A percentile compares a stretch with the other conserved stretches of the same genome.
phyloP scores from a whole-genome alignment of 768 basidiomycete genomes.

The Trametes coccinea region DNA sequence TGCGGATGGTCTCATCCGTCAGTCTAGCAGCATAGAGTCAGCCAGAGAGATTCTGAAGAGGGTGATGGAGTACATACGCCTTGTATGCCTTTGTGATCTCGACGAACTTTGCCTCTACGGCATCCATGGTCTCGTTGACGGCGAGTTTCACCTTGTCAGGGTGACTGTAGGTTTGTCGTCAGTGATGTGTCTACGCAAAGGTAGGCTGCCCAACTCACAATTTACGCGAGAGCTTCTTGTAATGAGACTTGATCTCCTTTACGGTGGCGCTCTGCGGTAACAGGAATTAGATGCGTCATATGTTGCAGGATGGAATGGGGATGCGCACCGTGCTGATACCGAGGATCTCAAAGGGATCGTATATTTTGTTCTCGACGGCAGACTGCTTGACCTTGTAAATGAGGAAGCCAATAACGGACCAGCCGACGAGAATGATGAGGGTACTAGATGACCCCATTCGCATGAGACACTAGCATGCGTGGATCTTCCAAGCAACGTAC shows the following conservation, averaged over 20 bases:
- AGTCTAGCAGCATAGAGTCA: slow-evolving; percentile 46
- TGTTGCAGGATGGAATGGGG: not conserved
- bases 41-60: not conserved
- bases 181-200: not conserved
- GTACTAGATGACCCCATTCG: slow-evolving; percentile 42
- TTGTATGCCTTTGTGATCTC: slow-evolving; percentile 98
- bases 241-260: slow-evolving; percentile 95
- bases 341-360: slow-evolving; percentile 94
- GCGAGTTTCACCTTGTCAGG: slow-evolving; percentile 93
- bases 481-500: slow-evolving; percentile 34
- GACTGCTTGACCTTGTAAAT: slow-evolving; percentile 63
- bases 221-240: slow-evolving; percentile 84
- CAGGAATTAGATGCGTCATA: not conserved
- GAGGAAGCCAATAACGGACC: slow-evolving; percentile 69
- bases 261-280: slow-evolving; percentile 59
- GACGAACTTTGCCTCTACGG: slow-evolving; percentile 84
- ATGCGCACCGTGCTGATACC: slow-evolving; percentile 66
- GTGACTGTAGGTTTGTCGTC: slow-evolving; percentile 54
- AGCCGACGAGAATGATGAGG: slow-evolving; percentile 64
- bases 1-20: slow-evolving; percentile 89
- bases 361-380: slow-evolving; percentile 66
- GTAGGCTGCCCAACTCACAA: slow-evolving; percentile 54
- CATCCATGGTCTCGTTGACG: slow-evolving; percentile 82
- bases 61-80: slow-evolving; percentile 50
- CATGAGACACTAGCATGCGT: slow-evolving; percentile 1